Base-by-base conservation (phyloP, 306 rosid genomes). In the Quercus parvula region DNA sequence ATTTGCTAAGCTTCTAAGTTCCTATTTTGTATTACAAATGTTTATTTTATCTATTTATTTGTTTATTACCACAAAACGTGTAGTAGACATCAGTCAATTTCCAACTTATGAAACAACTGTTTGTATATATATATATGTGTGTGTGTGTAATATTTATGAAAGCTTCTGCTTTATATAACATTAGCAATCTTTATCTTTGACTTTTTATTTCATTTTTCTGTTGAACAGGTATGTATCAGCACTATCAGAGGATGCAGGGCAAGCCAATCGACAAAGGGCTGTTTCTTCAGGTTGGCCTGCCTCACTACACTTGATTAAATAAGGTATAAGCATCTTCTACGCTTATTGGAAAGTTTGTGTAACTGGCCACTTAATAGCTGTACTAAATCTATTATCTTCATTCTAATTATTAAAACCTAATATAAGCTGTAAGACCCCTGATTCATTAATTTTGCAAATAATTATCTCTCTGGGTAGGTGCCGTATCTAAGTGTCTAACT, bases 261-360 rank as follows among this genome's bases (percentile, higher is more conserved):
- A 87, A 67, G 83, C 86, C 51, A 85, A 79, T 86, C 85, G 90
- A 75, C 84, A 83, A 83, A 88, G 68, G 70, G 87, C 92, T 10
- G 88, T 92, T 84, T 89, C 97, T 75, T 86, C 88, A 67, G 94
- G 96, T 62, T 95, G 96, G 98, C 99, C 99, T 51, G 94, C 97
- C 80, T 73, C 97, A 30, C 63, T 92, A 75, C 99, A 95, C 86
- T 87, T 91, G 94, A 95, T 92, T 79, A 97, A 98, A 69, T 91
- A 91, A 97, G 0, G 98, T 91, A 81, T 54, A 38, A 84, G 22
- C 73, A 51, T 79, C 77, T 78, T 76, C 73, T 19, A 62, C 58
- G 77, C 54, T 77, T 63, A 63, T 28, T 57, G 5, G 46, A 62
- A 75, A 79, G 59, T 56, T n/a, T 2, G 41, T 54, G 25, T 38